These are phyloP conservation scores for Malus asiatica DNA, from an alignment of 306 rosid species.

Conservation along the genomic window DNA sequence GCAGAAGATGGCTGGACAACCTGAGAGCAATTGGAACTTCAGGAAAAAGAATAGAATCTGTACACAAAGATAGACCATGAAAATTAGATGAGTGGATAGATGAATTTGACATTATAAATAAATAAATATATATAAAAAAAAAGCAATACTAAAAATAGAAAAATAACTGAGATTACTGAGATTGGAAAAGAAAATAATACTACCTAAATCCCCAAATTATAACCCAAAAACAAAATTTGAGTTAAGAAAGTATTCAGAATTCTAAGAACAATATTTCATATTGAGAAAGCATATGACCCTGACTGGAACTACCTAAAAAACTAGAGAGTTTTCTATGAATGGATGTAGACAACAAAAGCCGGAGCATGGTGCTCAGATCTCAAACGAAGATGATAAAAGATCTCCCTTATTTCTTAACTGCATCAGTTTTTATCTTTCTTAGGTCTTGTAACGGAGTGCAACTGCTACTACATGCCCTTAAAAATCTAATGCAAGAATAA, in stretches of 20 bases:
- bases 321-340: not conserved
- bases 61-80: conserved; percentile 16
- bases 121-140: fast-evolving
- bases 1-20: conserved; percentile 97
- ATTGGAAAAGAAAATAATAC: not conserved
- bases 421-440: not conserved
- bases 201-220: not conserved
- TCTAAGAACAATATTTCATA: not conserved
- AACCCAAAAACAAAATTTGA: not conserved
- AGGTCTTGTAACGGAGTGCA: too few relatives aligned
- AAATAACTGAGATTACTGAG: not conserved
- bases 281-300: not conserved
- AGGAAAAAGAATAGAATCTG: conserved; percentile 98
- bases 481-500: not conserved
- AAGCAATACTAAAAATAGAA: not conserved
- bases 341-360: not conserved
- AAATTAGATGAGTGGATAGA: conserved; percentile 18
- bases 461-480: not conserved
- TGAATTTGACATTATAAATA: not conserved
- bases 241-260: not conserved
- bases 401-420: not conserved
- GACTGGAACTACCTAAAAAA: not conserved
- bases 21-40: conserved; percentile 97
- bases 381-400: not conserved
- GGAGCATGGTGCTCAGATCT: not conserved